Evolutionary conservation across 257 asterid genomes (phyloP).

Genomic region (Knoxia roxburghii): DNA sequence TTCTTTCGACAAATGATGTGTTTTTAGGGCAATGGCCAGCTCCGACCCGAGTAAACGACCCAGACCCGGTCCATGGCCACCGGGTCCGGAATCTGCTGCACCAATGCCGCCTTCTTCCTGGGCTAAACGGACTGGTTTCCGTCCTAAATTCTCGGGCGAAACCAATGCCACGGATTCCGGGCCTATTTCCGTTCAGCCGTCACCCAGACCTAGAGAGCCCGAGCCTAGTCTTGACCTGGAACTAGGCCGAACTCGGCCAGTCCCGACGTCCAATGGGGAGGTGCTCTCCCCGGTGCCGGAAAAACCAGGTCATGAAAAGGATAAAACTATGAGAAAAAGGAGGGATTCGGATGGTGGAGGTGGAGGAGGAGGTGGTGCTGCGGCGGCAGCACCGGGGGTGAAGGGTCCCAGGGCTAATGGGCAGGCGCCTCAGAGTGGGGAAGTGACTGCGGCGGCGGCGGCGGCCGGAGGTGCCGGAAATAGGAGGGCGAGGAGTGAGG

Average conservation of each 20-base stretch:
- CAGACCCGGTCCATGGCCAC: conserved; percentile 78
- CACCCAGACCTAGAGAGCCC: conserved; percentile 30
- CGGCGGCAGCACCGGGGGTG: conserved; percentile 7
- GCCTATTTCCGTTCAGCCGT: conserved; percentile 45
- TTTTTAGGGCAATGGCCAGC: conserved; percentile 48
- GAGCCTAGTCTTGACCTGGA: conserved; percentile 58
- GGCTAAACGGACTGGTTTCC: conserved; percentile 93
- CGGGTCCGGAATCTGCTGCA: conserved; percentile 55
- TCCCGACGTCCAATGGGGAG: conserved; percentile 52
- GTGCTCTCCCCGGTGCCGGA: conserved; percentile 22
- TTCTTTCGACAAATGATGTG: conserved; percentile 18
- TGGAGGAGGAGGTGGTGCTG: conserved; percentile 3
- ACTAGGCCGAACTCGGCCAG: conserved; percentile 58
- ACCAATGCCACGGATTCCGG: conserved; percentile 78
- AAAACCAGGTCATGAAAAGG: conserved; percentile 29
- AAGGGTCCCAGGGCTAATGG: conserved; percentile 45
- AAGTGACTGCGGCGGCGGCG: conserved; percentile 19
- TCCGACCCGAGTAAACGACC: conserved; percentile 64
- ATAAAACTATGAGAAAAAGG: conserved; percentile 67
- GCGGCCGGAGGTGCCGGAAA: conserved; percentile 25
- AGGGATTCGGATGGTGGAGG: conserved; percentile 86
- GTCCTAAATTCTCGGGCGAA: conserved; percentile 95
- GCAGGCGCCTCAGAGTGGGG: conserved; percentile 30
- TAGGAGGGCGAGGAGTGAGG: conserved; percentile 54
- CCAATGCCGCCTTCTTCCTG: conserved; percentile 90